Evolutionary conservation across 2,329 filamentous ascomycete genomes (phyloP), one percentile per base, ranked within the genome.

Genomic region (Trichoderma asperellum): DNA sequence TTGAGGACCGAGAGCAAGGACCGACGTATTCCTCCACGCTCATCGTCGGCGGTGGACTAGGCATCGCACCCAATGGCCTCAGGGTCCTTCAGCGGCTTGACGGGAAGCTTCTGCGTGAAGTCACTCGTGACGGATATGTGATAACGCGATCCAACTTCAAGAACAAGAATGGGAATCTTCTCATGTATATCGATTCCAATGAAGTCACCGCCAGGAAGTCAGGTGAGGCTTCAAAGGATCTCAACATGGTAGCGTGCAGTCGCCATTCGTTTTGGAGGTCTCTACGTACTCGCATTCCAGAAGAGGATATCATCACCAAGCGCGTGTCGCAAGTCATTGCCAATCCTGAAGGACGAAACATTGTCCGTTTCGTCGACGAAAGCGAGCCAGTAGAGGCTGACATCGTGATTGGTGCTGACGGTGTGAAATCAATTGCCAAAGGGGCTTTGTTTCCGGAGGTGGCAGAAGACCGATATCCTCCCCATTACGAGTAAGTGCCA

Each of bases 401-500:
- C 49, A 52, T 76, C 11, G 70, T 76, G 8, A 72, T 76, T 43
- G 75, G 75, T 2, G 75, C 75, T 0, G 75, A 76, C 40, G 75
- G 75, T 2, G 58, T 76, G 5, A 71, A 69, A 10, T 73, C 73
- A 52, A 67, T 57, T 8, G 66, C 70, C 8, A 76, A 73, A 57
- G 62, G 49, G 2, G 73, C 74, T 18, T 53, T 76, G 10, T 75
- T 75, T 32, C 71, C 73, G 8, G 74, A 73, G 18, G 66, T 64
- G 0, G 32, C 70, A 12, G 66, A 74, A 10, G 74, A 73, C 27
- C 71, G 61, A 24, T 75, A 73, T 49, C 73, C 73, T 2, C 71
- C 73, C 5, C 72, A 70, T 11, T 76, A 75, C 11, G 74, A 76
- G 75, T 75, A 60, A 65, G 74, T 70, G 1, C 0, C 18, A 12